Conservation (phyloP, 1,284 basidiomycete genomes). For the Anthracocystis panici-leucophaei region DNA sequence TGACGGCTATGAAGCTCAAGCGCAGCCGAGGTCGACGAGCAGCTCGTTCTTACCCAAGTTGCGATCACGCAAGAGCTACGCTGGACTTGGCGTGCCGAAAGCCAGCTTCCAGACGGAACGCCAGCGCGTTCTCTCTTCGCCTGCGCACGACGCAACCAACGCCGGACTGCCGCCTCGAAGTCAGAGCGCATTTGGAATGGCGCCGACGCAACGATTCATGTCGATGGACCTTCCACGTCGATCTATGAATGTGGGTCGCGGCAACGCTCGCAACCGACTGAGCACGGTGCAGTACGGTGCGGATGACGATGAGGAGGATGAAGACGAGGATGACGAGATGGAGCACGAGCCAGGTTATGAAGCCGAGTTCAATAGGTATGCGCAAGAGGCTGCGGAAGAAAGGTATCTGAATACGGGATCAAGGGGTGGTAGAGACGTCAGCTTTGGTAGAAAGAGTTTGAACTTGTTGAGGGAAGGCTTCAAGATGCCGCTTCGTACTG, state of each 20-base stretch:
- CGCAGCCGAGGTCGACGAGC: constrained; percentile 4
- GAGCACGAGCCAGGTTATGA: constrained; percentile 44
- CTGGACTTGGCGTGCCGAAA: constrained; percentile 34
- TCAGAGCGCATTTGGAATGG: constrained; percentile 56
- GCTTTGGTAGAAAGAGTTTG: constrained; percentile 50
- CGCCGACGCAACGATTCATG: constrained; percentile 40
- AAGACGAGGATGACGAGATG: constrained; percentile 48
- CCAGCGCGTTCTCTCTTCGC: constrained; percentile 44
- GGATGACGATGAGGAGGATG: constrained; percentile 29
- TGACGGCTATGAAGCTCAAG: neutral
- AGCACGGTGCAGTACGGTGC: constrained; percentile 23
- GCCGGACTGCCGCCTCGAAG: constrained; percentile 35
- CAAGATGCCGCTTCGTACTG: constrained; percentile 28
- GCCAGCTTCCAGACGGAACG: constrained; percentile 40
- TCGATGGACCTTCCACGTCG: constrained; percentile 43
- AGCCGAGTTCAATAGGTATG: constrained; percentile 45
- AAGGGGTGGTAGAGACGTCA: constrained; percentile 18
- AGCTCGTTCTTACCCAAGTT: constrained; percentile 31
- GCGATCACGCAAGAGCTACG: constrained; percentile 32
- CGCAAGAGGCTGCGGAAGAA: constrained; percentile 37
- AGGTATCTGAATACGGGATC: constrained; percentile 7
- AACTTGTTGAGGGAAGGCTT: constrained; percentile 45
- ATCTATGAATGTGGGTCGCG: constrained; percentile 33
- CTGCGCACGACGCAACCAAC: constrained; percentile 12
- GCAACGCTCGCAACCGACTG: constrained; percentile 12